Evolutionary conservation across 2,329 filamentous ascomycete species (phyloP).

Genomic region (Periglandula ipomoeae): DNA sequence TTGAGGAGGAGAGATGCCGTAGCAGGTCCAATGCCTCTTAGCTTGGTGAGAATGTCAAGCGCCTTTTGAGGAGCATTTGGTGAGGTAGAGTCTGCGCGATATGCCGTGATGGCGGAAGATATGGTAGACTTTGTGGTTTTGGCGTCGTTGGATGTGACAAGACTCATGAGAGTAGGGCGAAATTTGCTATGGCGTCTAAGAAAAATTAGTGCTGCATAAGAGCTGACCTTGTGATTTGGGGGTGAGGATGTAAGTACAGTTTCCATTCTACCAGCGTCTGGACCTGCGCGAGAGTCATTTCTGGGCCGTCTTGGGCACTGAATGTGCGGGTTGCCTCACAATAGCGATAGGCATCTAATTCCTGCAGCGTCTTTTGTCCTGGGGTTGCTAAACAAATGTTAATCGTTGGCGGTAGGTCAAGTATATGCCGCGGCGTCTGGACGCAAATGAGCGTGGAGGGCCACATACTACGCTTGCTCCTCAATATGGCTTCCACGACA

Average conservation of each 20-base stretch:
- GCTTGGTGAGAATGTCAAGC: constrained; percentile 43
- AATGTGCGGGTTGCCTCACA: constrained; percentile 40
- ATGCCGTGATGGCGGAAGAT: constrained; percentile 38
- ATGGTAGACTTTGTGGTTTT: constrained; percentile 38
- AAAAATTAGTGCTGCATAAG: not conserved
- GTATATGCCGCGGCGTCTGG: constrained; percentile 1
- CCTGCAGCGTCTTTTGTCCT: constrained; percentile 40
- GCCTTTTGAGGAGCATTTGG: constrained; percentile 30
- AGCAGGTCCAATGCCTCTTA: constrained; percentile 72
- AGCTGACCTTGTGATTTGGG: not conserved
- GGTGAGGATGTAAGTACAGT: constrained; percentile 39
- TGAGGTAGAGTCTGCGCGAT: constrained; percentile 31
- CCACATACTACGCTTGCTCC: constrained; percentile 33
- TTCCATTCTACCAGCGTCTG: constrained; percentile 61
- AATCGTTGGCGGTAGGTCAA: not conserved
- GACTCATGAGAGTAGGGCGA: constrained; percentile 50
- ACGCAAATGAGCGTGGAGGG: not conserved
- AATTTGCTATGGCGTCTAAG: constrained; percentile 51
- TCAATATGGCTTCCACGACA: constrained; percentile 34
- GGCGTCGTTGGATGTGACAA: constrained; percentile 52
- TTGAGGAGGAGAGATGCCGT: constrained; percentile 68
- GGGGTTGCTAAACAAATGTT: constrained; percentile 28
- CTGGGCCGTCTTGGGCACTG: constrained; percentile 19
- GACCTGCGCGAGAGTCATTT: constrained; percentile 49
- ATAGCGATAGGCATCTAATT: constrained; percentile 55